Evolutionary conservation across 768 basidiomycete species (phyloP).

Genomic region (Tylopilus felleus): DNA sequence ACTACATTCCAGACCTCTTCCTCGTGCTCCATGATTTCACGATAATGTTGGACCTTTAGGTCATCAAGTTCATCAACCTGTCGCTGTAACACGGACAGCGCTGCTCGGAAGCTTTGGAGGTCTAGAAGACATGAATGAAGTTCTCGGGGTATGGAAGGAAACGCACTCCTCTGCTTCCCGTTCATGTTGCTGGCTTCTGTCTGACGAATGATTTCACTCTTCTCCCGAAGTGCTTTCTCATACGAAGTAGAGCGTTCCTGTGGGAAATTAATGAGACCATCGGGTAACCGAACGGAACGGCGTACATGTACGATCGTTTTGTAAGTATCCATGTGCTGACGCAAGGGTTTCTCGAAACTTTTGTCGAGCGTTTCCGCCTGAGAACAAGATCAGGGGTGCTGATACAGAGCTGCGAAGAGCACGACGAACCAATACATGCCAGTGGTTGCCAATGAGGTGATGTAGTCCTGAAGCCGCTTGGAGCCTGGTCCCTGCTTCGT

Average conservation of each 20-base stretch:
- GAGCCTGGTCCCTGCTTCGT: slow-evolving; percentile 76
- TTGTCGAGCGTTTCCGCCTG: slow-evolving; percentile 85
- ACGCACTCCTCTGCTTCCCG: slow-evolving; percentile 78
- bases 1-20: slow-evolving; percentile 95
- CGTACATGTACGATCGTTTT: slow-evolving; percentile 66
- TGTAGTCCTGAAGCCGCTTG: slow-evolving; percentile 88
- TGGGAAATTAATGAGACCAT: slow-evolving; percentile 6
- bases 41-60: slow-evolving; percentile 80
- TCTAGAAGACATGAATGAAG: slow-evolving; percentile 45
- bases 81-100: slow-evolving; percentile 72
- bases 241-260: slow-evolving; percentile 85
- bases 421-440: slow-evolving; percentile 77
- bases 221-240: slow-evolving; percentile 77
- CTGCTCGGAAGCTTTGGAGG: slow-evolving; percentile 83
- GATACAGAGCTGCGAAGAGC: slow-evolving; percentile 5
- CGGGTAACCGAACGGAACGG: slow-evolving; percentile 2
- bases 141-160: slow-evolving; percentile 7
- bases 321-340: slow-evolving; percentile 82
- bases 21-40: slow-evolving; percentile 87
- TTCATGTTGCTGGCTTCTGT: slow-evolving; percentile 86
- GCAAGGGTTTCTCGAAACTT: slow-evolving; percentile 84
- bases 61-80: slow-evolving; percentile 92
- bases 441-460: slow-evolving; percentile 89
- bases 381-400: slow-evolving; percentile 4
- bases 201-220: slow-evolving; percentile 78